phyloP scores from a whole-genome alignment of 108 stramenopile species.

The Pseudonitzschia delicatissima region DNA sequence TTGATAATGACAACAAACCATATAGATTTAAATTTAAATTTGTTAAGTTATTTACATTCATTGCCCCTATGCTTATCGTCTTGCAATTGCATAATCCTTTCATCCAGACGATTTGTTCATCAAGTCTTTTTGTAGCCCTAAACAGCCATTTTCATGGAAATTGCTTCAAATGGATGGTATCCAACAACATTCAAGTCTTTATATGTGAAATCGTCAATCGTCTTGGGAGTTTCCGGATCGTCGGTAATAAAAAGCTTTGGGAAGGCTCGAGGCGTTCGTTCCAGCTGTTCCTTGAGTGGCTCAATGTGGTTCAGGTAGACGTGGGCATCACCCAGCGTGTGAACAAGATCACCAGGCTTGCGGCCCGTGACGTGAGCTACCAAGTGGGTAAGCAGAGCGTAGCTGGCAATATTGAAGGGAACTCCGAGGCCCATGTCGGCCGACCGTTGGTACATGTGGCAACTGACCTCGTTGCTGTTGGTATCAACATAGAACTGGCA shows the following conservation, averaged over 20 bases:
- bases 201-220: constrained; percentile 89
- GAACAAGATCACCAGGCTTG: constrained; percentile 97
- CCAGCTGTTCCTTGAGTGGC: constrained; percentile 92
- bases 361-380: constrained; percentile 92
- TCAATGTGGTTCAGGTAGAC: constrained; percentile 99
- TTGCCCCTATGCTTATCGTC: too few species aligned
- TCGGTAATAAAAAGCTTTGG: constrained; percentile 90
- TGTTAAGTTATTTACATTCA: too few species aligned
- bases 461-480: constrained; percentile 92
- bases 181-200: constrained; percentile 92
- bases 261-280: constrained; percentile 90
- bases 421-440: constrained; percentile 99
- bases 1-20: too few species aligned
- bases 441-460: constrained; percentile 99
- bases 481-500: constrained; percentile 98
- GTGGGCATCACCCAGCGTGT: constrained; percentile 98
- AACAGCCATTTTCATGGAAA: constrained; percentile 99
- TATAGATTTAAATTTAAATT: too few species aligned
- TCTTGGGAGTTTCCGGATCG: constrained; percentile 34
- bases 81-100: too few species aligned
- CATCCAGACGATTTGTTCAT: too few species aligned
- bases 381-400: constrained; percentile 93
- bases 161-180: constrained; percentile 90
- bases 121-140: too few species aligned
- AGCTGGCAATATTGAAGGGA: constrained; percentile 99